Base-by-base conservation (phyloP, 75 land plant species). In the Picea glauca region DNA sequence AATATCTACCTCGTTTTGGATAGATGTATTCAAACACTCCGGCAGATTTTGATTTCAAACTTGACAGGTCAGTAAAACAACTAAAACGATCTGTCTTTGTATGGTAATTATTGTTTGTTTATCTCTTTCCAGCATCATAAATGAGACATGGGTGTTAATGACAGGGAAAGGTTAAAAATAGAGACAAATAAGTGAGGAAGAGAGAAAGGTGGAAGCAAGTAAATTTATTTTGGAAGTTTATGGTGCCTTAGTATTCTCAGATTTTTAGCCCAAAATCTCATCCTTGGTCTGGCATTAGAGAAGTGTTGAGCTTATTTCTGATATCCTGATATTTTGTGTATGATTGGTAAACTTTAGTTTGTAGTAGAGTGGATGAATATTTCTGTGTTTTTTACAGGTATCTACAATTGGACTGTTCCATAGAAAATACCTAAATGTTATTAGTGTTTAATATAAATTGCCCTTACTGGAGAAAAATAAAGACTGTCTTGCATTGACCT, bases 11-110 rank as follows among this genome's bases (percentile, higher is more conserved):
- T 68, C n/a, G 2, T 70, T 70, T 40, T 70, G 54, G 54, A 30
- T 83, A 93, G 96, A 81, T 92, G 76, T 94, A 94, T 82, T 94
- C 94, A 58, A 94, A 94, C 66, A 94, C 96, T 40, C 96, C 96
- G 31, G 85, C 94, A 60, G 96, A 94, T 79, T 94, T 94, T 81
- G 96, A 94, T 85, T 94, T 94, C 88, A 94, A 94, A 79, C 89
- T 94, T 62, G 83, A 85, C 80, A 94, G 92, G 96, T 94, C 23
- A 78, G 78, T 15, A 76, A 20, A 30, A 43, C 23, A n/a, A 17
- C 43, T 18, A 38, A 76, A 78, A 78, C 32, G 40, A 43, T 21
- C 18, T 77, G 62, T 57, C 74, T 40, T 46, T 40, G 15, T 8
- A 70, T 70, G 74, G 12, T 5, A 43, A n/a, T 20, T 12, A 26